Base-by-base conservation (phyloP, 1,284 basidiomycete genomes). In the Cutaneotrichosporon sp. region DNA sequence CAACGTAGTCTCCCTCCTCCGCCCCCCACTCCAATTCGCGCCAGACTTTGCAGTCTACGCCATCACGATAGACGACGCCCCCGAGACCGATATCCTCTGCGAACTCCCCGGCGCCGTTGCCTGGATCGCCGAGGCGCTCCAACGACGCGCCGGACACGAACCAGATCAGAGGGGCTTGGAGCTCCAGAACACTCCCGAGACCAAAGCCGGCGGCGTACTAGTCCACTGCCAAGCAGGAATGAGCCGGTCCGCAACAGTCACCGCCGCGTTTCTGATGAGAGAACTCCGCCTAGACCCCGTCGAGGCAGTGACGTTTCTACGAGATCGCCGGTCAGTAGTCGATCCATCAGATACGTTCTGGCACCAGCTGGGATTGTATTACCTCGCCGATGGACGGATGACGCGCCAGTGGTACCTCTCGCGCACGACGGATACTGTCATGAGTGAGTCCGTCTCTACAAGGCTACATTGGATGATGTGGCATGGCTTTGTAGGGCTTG, bases 161-260 rank as follows among this genome's bases (percentile, higher is more conserved):
- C 40, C 26, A n/a, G 56, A 61, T 8, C 26, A 49, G 9, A 51
- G 56, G 14, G 38, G 52, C 34, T 11, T 21, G 34, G 49, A 61
- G 47, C 61, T 62, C 30, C 50, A 32, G 51, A 26, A 49, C 8
- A 62, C 62, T 1, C 61, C 61, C 4, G 58, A 30, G 26, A 71
- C 88, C 72, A 89, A 88, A 71, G 86, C 85, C 0, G 83, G 87
- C 32, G 88, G 89, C 1, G 89, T 95, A 0, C 82, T 94, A 18
- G 89, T 94, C 0, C 92, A 95, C 77, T 94, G 92, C 75, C 87
- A 90, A 68, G 91, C 90, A 30, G 91, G 91, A 30, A 85, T 92
- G 80, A 92, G 90, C 72, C 85, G 92, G 30, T 91, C 89, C 69
- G 87, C 88, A 16, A 89, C 90, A 0, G 87, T 94, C 58, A 87